Evolutionary conservation across 495 filamentous ascomycete genomes (phyloP), one percentile per base, ranked within the genome.

Genomic region (Xylaria telfairii): DNA sequence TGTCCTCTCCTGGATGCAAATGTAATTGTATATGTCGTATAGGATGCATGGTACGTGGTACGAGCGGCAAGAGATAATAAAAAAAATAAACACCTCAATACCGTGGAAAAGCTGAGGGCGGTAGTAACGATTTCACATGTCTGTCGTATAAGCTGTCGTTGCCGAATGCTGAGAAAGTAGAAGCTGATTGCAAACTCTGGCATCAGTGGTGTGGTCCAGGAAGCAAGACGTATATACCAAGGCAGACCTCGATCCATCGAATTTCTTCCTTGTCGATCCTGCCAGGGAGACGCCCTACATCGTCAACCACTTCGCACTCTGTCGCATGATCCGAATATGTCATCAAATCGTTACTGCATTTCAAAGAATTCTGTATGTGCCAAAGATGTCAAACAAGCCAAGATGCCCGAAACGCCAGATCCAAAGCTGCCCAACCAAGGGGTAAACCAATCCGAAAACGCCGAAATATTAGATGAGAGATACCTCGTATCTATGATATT

Each of bases 321-420:
- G 67, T 60, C 56, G 67, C 24, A 24, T 19, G 32, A 10, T 9
- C 21, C 39, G 32, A 54, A 39, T 51, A 73, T 71, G 49, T 73
- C 74, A 71, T 76, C 72, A 78, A 71, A 65, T 78, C 76, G 76
- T 78, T 78, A 78, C 76, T 78, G 74, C 71, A 76, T 76, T 71
- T 76, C 76, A 68, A 71, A 34, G 60, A 71, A 57, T 78, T 78
- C 71, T 69, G 65, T 60, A 65, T 49, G 49, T 67, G 65, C 37
- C 57, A 67, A 54, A 70, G 60, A 70, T 70, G 37, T 34, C 57
- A 64, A 69, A 46, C 65, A 49, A 63, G 53, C 42, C 21, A 68
- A 51, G 12, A 72, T 68, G 26, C 69, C 67, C 8, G 64, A 57
- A 78, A 76, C 74, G 72, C 74, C 76, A 49, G 44, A 73, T 70